These are phyloP conservation scores for Exophiala spinifera DNA, from an alignment of 2,329 filamentous ascomycete species.

Conservation along the genomic window DNA sequence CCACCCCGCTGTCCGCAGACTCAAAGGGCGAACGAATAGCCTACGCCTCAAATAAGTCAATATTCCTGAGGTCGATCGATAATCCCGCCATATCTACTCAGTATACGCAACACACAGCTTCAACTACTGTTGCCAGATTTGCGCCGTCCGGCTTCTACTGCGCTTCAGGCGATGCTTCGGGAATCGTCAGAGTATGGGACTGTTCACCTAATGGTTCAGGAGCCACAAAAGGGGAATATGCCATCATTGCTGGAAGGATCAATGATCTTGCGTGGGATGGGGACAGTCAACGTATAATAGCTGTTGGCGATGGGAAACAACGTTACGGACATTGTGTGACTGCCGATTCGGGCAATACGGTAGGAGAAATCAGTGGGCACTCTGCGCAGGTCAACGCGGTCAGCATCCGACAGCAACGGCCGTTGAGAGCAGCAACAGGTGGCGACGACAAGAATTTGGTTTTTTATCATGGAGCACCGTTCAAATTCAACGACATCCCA, in stretches of 20 bases:
- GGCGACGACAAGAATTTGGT: slow-evolving; percentile 86
- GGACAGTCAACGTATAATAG: slow-evolving; percentile 93
- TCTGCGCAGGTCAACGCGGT: slow-evolving; percentile 88
- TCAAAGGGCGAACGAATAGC: slow-evolving; percentile 86
- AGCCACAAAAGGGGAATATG: slow-evolving; percentile 88
- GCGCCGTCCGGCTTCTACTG: slow-evolving; percentile 92
- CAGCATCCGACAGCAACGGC: slow-evolving; percentile 81
- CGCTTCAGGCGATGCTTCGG: slow-evolving; percentile 83
- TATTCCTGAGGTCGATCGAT: slow-evolving; percentile 94
- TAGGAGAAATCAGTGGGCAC: slow-evolving; percentile 91
- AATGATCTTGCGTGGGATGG: slow-evolving; percentile 98
- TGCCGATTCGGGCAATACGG: slow-evolving; percentile 90
- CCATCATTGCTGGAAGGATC: slow-evolving; percentile 89
- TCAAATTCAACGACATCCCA: slow-evolving; percentile 82
- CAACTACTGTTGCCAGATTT: slow-evolving; percentile 90
- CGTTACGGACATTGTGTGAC: slow-evolving; percentile 92
- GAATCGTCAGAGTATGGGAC: slow-evolving; percentile 89
- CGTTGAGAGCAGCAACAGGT: slow-evolving; percentile 86
- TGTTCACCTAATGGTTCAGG: slow-evolving; percentile 67
- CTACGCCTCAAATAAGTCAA: slow-evolving; percentile 93
- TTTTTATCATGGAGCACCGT: slow-evolving; percentile 90
- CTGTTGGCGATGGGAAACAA: slow-evolving; percentile 91
- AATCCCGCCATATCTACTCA: slow-evolving; percentile 79
- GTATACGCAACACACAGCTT: slow-evolving; percentile 85
- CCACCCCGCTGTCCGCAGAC: slow-evolving; percentile 84